Conservation (phyloP, 768 basidiomycete species). For the Termitomyces sp. region DNA sequence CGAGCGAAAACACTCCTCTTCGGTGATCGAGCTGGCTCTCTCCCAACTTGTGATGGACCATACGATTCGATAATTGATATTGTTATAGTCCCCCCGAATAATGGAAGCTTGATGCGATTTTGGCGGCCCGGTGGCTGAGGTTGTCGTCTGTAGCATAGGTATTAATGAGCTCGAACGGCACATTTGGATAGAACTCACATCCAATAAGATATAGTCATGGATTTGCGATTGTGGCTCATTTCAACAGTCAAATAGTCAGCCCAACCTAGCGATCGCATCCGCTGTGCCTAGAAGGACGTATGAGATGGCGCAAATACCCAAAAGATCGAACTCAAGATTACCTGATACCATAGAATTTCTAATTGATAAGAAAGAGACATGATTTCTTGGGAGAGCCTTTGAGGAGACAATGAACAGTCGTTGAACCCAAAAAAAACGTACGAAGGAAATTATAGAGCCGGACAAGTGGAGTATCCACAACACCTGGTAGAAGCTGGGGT, state of each 20-base stretch:
- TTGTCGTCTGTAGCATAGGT: conserved; percentile 18
- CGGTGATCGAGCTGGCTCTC: conserved; percentile 50
- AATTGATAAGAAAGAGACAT: conserved; percentile 92
- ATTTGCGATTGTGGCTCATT: conserved; percentile 65
- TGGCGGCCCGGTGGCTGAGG: conserved; percentile 27
- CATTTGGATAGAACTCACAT: conserved; percentile 44
- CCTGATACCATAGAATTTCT: conserved; percentile 83
- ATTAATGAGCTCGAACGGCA: background rate
- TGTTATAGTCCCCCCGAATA: conserved; percentile 68
- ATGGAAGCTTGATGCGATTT: conserved; percentile 44
- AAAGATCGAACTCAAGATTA: conserved; percentile 15
- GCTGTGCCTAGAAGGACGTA: conserved; percentile 47
- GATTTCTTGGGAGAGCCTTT: conserved; percentile 58
- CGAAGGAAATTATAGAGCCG: conserved; percentile 88
- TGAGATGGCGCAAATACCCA: background rate
- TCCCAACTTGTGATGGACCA: conserved; percentile 31
- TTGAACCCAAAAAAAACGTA: conserved; percentile 33
- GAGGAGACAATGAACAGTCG: background rate
- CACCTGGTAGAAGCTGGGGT: conserved; percentile 54
- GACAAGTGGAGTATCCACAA: conserved; percentile 79
- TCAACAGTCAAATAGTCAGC: conserved; percentile 69
- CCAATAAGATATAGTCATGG: conserved; percentile 82
- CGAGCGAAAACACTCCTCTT: conserved; percentile 53
- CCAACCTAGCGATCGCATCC: conserved; percentile 87
- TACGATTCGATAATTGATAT: conserved; percentile 64